Evolutionary conservation across 345 rosid species (phyloP).

Genomic region (Kandelia obovata): DNA sequence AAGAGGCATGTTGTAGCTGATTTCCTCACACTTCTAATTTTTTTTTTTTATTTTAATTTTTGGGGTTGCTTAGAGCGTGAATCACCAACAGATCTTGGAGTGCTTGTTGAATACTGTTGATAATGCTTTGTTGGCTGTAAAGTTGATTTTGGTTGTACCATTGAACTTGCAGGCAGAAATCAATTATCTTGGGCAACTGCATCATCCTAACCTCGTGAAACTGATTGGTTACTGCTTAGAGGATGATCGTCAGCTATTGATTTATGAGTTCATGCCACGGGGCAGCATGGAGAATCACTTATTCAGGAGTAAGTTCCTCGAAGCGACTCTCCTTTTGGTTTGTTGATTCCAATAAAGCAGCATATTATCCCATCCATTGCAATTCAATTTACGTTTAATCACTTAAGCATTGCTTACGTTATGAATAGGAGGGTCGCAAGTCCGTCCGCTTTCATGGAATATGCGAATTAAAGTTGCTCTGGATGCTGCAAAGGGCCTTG

Average conservation of each 20-base stretch:
- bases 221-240: conserved; percentile 35
- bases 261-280: conserved; percentile 32
- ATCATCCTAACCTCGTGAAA: conserved; percentile 33
- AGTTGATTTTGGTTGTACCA: conserved; percentile 11
- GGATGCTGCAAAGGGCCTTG: conserved; percentile 58
- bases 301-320: conserved; percentile 29
- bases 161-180: conserved; percentile 31
- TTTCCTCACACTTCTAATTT: background rate
- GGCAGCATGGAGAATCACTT: conserved; percentile 38
- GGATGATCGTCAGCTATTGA: conserved; percentile 32
- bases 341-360: conserved; percentile 6
- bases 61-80: too few relatives aligned
- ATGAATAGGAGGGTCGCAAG: conserved; percentile 24
- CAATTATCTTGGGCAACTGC: conserved; percentile 34
- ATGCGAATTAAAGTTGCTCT: conserved; percentile 19
- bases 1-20: background rate
- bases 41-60: too few relatives aligned
- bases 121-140: background rate
- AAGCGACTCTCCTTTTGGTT: background rate
- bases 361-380: background rate
- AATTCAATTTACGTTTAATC: background rate
- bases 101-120: background rate
- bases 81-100: background rate
- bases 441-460: conserved; percentile 25
- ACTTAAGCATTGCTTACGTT: background rate